A percentile compares a stretch with the other conserved stretches of the same genome.
phyloP scores from a whole-genome alignment of 495 filamentous ascomycete genomes.

The Melanomma pulvis-pyrius region DNA sequence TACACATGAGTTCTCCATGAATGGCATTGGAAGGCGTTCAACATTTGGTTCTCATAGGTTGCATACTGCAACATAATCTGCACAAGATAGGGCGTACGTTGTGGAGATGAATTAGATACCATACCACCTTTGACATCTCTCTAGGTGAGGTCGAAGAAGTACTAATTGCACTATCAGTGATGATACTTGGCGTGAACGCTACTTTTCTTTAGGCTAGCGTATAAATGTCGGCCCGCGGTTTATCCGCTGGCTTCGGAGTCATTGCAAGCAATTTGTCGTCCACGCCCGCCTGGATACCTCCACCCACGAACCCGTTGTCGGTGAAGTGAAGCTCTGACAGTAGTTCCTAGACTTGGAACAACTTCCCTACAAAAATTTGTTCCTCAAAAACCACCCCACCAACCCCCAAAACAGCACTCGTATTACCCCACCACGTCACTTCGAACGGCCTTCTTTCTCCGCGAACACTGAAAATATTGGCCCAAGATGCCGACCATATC shows the following conservation, averaged over 20 bases:
- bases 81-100: not conserved
- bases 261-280: too few species aligned
- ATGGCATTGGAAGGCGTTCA: constrained; percentile 31
- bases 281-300: too few species aligned
- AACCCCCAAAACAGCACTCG: not conserved
- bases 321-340: not conserved
- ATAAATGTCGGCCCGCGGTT: too few species aligned
- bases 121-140: not conserved
- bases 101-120: constrained; percentile 14
- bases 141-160: too few species aligned
- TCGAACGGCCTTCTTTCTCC: not conserved
- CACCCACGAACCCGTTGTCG: too few species aligned
- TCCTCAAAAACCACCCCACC: not conserved
- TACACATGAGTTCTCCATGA: not conserved
- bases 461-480: not conserved
- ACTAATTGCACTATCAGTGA: too few species aligned
- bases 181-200: too few species aligned
- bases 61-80: constrained; percentile 20
- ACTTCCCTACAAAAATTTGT: not conserved
- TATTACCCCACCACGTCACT: constrained; percentile 25
- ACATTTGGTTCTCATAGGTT: constrained; percentile 5
- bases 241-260: too few species aligned
- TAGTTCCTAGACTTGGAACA: not conserved
- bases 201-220: too few species aligned
- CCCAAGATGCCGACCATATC: constrained; percentile 81